phyloP scores from a whole-genome alignment of 768 basidiomycete species.

The Russula vinacea region DNA sequence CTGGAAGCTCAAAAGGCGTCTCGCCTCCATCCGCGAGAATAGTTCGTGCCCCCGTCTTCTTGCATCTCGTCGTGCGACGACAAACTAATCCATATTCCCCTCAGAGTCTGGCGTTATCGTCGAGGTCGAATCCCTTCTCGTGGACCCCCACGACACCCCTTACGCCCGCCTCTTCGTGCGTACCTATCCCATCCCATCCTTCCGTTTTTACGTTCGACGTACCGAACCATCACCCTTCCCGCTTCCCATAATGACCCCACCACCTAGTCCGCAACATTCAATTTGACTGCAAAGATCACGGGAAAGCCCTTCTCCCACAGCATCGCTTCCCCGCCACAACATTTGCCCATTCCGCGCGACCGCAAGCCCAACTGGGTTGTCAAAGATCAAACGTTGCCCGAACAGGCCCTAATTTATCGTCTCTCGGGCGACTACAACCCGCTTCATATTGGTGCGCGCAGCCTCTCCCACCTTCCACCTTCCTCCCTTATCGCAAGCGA shows the following conservation, averaged over 20 bases:
- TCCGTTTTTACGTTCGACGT: neutral
- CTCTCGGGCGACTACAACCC: constrained; percentile 54
- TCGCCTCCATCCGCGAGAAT: constrained; percentile 76
- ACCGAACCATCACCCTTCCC: neutral
- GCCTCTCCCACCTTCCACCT: neutral
- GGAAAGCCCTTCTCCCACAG: constrained; percentile 42
- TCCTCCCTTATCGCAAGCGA: neutral
- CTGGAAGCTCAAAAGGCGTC: constrained; percentile 67
- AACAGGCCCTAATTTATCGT: constrained; percentile 48
- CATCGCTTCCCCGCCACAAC: constrained; percentile 39
- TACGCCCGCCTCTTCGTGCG: constrained; percentile 46
- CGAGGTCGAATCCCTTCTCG: constrained; percentile 58
- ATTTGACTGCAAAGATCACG: constrained; percentile 43
- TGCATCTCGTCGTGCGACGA: constrained; percentile 1
- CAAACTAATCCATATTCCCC: no score
- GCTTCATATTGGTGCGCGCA: constrained; percentile 45
- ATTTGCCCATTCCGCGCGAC: constrained; percentile 40
- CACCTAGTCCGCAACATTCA: constrained; percentile 42
- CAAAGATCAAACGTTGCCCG: constrained; percentile 40
- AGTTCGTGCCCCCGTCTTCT: constrained; percentile 49
- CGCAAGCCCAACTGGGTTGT: constrained; percentile 43
- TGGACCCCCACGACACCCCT: constrained; percentile 54
- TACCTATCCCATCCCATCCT: neutral
- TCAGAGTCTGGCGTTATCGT: constrained; percentile 76
- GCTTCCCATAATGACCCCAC: no score